These are phyloP conservation scores for Trametes pubescens DNA, from an alignment of 1,284 basidiomycete species.

Conservation along the genomic window DNA sequence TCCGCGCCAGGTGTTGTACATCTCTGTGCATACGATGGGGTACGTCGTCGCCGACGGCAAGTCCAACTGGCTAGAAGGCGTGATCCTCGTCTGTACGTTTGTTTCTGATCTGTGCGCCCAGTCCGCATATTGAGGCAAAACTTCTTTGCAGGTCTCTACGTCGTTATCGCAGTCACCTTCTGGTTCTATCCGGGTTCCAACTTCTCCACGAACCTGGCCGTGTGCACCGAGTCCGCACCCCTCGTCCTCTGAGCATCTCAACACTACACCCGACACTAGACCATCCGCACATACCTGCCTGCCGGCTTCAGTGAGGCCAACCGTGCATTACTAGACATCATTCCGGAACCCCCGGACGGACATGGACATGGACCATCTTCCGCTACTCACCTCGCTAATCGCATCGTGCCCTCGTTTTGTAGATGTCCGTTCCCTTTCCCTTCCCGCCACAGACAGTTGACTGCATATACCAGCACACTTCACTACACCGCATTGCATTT, in stretches of 20 bases:
- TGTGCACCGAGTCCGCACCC: constrained; percentile 37
- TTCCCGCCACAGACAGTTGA: neutral
- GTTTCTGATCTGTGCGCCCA: neutral
- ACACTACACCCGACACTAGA: neutral
- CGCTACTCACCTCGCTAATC: constrained; percentile 3
- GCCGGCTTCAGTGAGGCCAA: constrained; percentile 18
- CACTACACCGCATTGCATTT: neutral
- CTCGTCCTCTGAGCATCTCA: constrained; percentile 16
- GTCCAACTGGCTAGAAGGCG: constrained; percentile 84
- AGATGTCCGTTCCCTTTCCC: neutral
- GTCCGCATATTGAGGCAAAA: neutral
- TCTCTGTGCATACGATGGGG: constrained; percentile 78
- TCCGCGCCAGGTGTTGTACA: constrained; percentile 43
- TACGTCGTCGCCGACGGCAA: constrained; percentile 86
- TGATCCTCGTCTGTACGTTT: constrained; percentile 51
- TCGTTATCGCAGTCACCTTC: constrained; percentile 73
- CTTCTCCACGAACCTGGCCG: constrained; percentile 48
- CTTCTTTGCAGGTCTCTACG: constrained; percentile 56
- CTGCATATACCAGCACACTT: neutral
- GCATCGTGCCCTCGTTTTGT: neutral
- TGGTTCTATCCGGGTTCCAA: constrained; percentile 67
- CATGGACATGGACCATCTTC: constrained; percentile 8
- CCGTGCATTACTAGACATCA: constrained; percentile 18
- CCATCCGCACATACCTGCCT: neutral
- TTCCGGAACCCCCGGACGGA: constrained; percentile 6